Conservation (phyloP, 2,329 filamentous ascomycete species). For the Didymella pomorum region DNA sequence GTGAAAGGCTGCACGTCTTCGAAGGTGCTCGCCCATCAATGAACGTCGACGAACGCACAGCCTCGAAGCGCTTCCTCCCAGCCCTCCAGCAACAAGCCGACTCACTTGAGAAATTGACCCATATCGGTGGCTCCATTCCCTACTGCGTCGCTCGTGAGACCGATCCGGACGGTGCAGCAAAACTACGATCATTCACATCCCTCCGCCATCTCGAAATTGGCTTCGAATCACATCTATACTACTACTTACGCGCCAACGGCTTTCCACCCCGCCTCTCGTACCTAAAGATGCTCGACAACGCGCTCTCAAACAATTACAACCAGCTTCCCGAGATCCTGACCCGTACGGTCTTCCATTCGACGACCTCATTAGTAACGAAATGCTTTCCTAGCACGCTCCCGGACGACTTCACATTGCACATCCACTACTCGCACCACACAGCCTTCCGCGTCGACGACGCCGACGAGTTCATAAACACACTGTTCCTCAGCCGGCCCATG, state of each 20-base stretch:
- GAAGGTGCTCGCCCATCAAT: slow-evolving; percentile 31
- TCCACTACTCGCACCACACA: slow-evolving; percentile 32
- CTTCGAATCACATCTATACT: slow-evolving; percentile 38
- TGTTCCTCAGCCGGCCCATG: slow-evolving; percentile 34
- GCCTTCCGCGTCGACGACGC: slow-evolving; percentile 9
- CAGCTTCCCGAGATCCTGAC: slow-evolving; percentile 27
- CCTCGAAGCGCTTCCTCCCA: slow-evolving; percentile 35
- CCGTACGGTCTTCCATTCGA: slow-evolving; percentile 25
- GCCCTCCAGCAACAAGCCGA: slow-evolving; percentile 42
- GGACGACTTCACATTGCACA: slow-evolving; percentile 30
- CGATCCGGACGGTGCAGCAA: slow-evolving; percentile 27
- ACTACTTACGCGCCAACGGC: slow-evolving; percentile 34
- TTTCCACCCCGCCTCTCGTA: slow-evolving; percentile 37
- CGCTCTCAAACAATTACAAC: slow-evolving; percentile 31
- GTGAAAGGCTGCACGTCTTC: slow-evolving; percentile 44
- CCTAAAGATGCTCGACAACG: slow-evolving; percentile 39
- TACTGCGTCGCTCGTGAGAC: slow-evolving; percentile 22
- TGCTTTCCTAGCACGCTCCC: slow-evolving; percentile 24
- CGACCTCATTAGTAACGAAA: slow-evolving; percentile 27
- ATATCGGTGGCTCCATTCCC: slow-evolving; percentile 36
- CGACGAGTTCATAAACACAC: slow-evolving; percentile 19
- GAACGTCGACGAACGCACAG: slow-evolving; percentile 30
- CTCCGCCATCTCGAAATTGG: slow-evolving; percentile 43
- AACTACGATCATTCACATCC: slow-evolving; percentile 34
- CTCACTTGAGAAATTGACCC: slow-evolving; percentile 41